Base-by-base conservation (phyloP, 768 basidiomycete species). In the Pleurotus djamor region DNA sequence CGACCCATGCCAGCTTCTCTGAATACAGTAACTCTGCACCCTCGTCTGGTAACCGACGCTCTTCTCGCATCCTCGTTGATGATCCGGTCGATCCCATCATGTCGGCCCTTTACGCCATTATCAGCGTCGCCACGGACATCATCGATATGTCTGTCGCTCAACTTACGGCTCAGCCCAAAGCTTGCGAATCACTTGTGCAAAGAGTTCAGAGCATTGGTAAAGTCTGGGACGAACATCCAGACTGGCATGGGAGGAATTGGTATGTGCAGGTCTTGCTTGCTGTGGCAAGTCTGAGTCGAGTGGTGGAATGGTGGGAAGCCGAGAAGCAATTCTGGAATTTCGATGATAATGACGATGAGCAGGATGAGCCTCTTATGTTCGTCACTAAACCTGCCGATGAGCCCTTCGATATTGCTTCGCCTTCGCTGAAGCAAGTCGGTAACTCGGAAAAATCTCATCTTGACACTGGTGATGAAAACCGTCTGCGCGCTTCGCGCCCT, bases 301-400 rank as follows among this genome's bases (percentile, higher is more conserved):
- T 98, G 33, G 90, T 98, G 63, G 97, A 98, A 69, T 99, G 97
- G 96, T 98, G 95, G 94, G 96, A 97, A 73, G 97, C 97, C 9
- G 96, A 98, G 78, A 96, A 96, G 68, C 94, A 96, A 65, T 99
- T 99, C 73, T 99, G 97, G 97, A 97, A 97, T 68, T 98, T 98
- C 69, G 92, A 96, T 68, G 92, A 94, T 68, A 89, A 91, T 61
- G 91, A 91, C 48, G 88, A 92, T 60, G 94, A 94, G 66, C 87
- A 91, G 69, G 90, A 93, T 58, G 96, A 98, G 64, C 93, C 94
- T 1, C 76, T 98, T 52, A 85, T 89, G 64, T 98, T 98, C 68
- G 94, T 98, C 58, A 89, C 94, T 71, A 97, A 96, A 71, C 89
- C 96, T 0, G 84, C 83, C 16, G 89, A 88, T 38, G 91, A 92